A percentile compares a stretch with the other conserved stretches of the same genome.
Evolutionary conservation across 768 basidiomycete species (phyloP).

Genomic region (Kockovaella imperatae): DNA sequence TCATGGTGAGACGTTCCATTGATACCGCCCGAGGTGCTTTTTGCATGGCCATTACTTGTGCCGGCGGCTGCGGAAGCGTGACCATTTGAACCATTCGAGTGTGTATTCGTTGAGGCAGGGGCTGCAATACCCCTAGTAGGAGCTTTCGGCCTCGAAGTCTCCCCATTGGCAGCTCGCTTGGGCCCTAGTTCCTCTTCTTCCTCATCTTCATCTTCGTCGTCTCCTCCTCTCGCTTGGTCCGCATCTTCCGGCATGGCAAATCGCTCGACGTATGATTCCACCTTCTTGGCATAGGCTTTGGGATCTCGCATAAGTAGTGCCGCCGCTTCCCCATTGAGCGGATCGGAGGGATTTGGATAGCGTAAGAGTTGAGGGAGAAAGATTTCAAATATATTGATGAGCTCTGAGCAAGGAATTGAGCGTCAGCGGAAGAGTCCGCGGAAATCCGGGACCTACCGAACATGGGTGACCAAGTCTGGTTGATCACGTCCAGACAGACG

Average conservation of each 20-base stretch:
- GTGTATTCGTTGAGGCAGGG: not conserved
- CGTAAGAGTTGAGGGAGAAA: constrained; percentile 94
- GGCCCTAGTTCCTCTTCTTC: too few relatives aligned
- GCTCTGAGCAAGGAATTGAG: constrained; percentile 54
- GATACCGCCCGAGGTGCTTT: constrained; percentile 7
- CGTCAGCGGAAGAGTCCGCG: not conserved
- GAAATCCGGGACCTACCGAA: constrained; percentile 60
- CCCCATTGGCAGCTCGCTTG: too few relatives aligned
- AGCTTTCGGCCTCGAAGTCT: too few relatives aligned
- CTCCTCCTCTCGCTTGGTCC: constrained; percentile 58
- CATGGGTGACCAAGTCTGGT: constrained; percentile 99
- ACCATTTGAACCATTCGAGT: not conserved
- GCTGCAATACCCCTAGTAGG: too few relatives aligned
- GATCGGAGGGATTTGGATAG: constrained; percentile 97
- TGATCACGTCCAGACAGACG: constrained; percentile 96
- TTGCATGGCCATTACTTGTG: constrained; percentile 1
- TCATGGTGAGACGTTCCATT: constrained; percentile 7
- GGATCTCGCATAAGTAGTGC: constrained; percentile 95
- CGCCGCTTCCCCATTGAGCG: constrained; percentile 94
- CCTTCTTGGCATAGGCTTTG: constrained; percentile 87
- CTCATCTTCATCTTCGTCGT: constrained; percentile 51
- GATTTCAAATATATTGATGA: constrained; percentile 99
- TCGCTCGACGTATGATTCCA: constrained; percentile 93
- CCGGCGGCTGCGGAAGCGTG: not conserved
- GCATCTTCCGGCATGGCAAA: constrained; percentile 86